These are phyloP conservation scores for Backusella sp. DNA, from an alignment of 192 early-diverging fungal genomes.

Conservation along the genomic window DNA sequence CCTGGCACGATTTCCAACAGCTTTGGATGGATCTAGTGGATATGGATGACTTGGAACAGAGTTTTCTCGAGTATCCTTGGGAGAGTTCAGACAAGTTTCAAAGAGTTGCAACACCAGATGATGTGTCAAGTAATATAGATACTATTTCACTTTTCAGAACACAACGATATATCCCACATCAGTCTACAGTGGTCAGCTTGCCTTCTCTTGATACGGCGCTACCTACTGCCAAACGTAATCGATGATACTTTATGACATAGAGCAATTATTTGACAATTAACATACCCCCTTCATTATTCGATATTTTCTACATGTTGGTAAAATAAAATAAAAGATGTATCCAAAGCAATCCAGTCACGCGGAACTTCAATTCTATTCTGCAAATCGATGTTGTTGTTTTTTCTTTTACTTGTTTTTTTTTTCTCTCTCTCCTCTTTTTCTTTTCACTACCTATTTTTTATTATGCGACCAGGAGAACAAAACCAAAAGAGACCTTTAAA, in stretches of 20 bases:
- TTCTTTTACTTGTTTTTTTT: not conserved
- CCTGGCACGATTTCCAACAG: slow-evolving; percentile 21
- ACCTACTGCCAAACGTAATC: not conserved
- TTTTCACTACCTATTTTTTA: not conserved
- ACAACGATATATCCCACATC: not conserved
- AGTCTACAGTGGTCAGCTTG: not conserved
- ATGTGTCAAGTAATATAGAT: not conserved
- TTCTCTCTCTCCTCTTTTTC: not conserved
- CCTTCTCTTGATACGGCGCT: not conserved
- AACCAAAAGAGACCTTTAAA: not conserved
- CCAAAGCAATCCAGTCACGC: not conserved
- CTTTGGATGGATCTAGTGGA: slow-evolving; percentile 43
- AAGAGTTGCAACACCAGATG: not conserved
- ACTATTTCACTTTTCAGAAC: slow-evolving; percentile 4
- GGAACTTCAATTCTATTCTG: not conserved
- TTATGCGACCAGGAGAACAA: not conserved
- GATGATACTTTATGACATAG: not conserved
- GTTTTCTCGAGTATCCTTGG: slow-evolving; percentile 19
- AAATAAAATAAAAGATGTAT: too few species aligned
- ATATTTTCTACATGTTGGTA: too few species aligned
- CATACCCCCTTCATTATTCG: too few species aligned
- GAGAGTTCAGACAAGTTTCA: slow-evolving; percentile 15
- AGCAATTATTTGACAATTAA: not conserved
- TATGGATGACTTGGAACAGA: not conserved
- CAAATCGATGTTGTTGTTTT: not conserved